Conservation (phyloP, 495 filamentous ascomycete species). For the Aspergillus wentii region DNA sequence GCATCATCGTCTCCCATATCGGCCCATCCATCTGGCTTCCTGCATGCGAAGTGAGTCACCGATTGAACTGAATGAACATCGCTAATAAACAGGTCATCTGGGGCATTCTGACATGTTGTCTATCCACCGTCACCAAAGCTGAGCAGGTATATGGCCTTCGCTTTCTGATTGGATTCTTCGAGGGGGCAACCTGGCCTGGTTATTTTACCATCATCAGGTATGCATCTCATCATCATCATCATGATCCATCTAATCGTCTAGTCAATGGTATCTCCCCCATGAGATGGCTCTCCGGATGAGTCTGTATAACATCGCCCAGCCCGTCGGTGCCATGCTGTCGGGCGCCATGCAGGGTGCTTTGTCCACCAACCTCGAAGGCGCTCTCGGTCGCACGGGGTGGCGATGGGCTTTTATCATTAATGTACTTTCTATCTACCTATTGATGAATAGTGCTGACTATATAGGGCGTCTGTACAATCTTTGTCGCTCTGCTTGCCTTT, state of each 20-base stretch:
- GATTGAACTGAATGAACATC: no score
- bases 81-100: slow-evolving; percentile 12
- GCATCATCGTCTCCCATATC: slow-evolving; percentile 13
- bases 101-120: slow-evolving; percentile 12
- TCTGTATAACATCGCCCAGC: slow-evolving; percentile 16
- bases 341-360: slow-evolving; percentile 20
- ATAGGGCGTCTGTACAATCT: slow-evolving; percentile 14
- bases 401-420: slow-evolving; percentile 20
- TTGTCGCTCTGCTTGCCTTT: slow-evolving; percentile 11
- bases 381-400: slow-evolving; percentile 14
- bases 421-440: slow-evolving; percentile 1
- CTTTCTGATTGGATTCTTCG: slow-evolving; percentile 14
- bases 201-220: slow-evolving; percentile 16
- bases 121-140: slow-evolving; percentile 8
- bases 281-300: slow-evolving; percentile 15
- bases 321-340: slow-evolving; percentile 18
- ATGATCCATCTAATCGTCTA: no score
- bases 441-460: not conserved
- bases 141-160: slow-evolving; percentile 16
- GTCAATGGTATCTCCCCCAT: slow-evolving; percentile 14
- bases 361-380: slow-evolving; percentile 13
- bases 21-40: slow-evolving; percentile 14
- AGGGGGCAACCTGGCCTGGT: slow-evolving; percentile 12
- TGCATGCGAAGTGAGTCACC: slow-evolving; percentile 8
- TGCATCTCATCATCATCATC: no score